Percentiles rank a stretch among this genome's conserved stretches.
These are phyloP conservation scores for Aspergillus latus DNA, from an alignment of 2,329 filamentous ascomycete species.

Conservation along the genomic window DNA sequence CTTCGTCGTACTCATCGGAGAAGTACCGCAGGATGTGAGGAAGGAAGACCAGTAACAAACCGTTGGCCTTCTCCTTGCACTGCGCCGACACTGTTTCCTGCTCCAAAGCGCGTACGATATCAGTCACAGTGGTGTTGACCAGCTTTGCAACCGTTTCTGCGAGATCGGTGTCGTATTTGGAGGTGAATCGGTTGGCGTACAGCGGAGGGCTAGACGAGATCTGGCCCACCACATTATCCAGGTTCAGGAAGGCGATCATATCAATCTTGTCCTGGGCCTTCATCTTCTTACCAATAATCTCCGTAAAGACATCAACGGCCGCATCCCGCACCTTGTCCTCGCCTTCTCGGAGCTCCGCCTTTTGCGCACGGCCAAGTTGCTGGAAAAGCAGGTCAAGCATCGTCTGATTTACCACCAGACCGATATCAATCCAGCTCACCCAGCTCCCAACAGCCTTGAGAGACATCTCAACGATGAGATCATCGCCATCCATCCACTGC, in stretches of 20 bases:
- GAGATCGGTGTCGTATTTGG: slow-evolving; percentile 90
- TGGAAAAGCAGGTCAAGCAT: slow-evolving; percentile 85
- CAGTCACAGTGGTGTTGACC: slow-evolving; percentile 83
- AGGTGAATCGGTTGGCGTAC: slow-evolving; percentile 73
- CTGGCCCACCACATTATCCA: slow-evolving; percentile 80
- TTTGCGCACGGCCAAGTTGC: slow-evolving; percentile 73
- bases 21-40: slow-evolving; percentile 91
- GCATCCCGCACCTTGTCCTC: slow-evolving; percentile 84
- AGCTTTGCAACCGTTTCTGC: slow-evolving; percentile 94
- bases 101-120: slow-evolving; percentile 85
- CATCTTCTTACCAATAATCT: slow-evolving; percentile 99
- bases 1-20: slow-evolving; percentile 95
- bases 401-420: slow-evolving; percentile 82
- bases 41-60: slow-evolving; percentile 78
- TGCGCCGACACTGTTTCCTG: slow-evolving; percentile 60
- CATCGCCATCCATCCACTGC: slow-evolving; percentile 70
- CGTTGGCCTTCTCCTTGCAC: slow-evolving; percentile 72
- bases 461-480: slow-evolving; percentile 78
- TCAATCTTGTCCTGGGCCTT: slow-evolving; percentile 88
- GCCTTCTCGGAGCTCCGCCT: slow-evolving; percentile 61
- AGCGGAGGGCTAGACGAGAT: slow-evolving; percentile 81
- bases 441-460: slow-evolving; percentile 91
- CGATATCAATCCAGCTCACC: slow-evolving; percentile 99
- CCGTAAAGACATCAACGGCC: slow-evolving; percentile 90
- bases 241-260: slow-evolving; percentile 86